phyloP scores from a whole-genome alignment of 2,329 filamentous ascomycete genomes.

The Diaporthe amygdali region DNA sequence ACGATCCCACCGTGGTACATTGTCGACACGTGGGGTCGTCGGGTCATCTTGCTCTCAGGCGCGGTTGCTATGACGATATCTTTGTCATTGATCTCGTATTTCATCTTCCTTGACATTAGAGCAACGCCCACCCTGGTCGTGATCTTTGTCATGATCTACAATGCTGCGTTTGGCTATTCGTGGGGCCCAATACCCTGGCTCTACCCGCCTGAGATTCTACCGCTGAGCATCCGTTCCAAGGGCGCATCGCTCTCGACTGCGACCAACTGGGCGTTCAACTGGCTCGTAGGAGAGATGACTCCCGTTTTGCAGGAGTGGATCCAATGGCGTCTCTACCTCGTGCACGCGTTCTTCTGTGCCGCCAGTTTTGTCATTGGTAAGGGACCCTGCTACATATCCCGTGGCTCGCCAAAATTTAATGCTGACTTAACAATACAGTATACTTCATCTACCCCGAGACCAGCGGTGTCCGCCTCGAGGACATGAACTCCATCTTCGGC shows the following conservation, averaged over 20 bases:
- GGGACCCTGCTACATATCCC: conserved; percentile 40
- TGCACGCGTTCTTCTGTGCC: conserved; percentile 97
- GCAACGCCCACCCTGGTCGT: conserved; percentile 86
- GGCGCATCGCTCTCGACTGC: conserved; percentile 95
- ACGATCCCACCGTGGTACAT: conserved; percentile 98
- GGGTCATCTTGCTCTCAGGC: conserved; percentile 87
- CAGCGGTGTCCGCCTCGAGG: conserved; percentile 90
- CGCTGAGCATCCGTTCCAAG: conserved; percentile 94
- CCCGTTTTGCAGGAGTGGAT: conserved; percentile 92
- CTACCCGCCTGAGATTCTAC: conserved; percentile 97
- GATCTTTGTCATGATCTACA: conserved; percentile 97
- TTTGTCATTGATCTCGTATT: conserved; percentile 90
- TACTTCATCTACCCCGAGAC: conserved; percentile 99
- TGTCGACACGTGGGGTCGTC: conserved; percentile 89
- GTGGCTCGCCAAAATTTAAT: background rate
- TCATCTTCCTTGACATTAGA: conserved; percentile 83
- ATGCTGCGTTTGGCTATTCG: conserved; percentile 90
- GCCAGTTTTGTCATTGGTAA: conserved; percentile 94
- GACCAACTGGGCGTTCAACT: conserved; percentile 98
- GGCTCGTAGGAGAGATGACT: conserved; percentile 94
- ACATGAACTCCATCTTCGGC: conserved; percentile 95
- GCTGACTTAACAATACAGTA: conserved; percentile 58
- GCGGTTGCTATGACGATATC: conserved; percentile 89
- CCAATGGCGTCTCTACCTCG: conserved; percentile 89
- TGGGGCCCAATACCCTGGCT: conserved; percentile 99